Percentiles rank a stretch among this genome's conserved stretches.
Conservation (phyloP, 1,284 basidiomycete genomes). For the Puccinia novopanici region DNA sequence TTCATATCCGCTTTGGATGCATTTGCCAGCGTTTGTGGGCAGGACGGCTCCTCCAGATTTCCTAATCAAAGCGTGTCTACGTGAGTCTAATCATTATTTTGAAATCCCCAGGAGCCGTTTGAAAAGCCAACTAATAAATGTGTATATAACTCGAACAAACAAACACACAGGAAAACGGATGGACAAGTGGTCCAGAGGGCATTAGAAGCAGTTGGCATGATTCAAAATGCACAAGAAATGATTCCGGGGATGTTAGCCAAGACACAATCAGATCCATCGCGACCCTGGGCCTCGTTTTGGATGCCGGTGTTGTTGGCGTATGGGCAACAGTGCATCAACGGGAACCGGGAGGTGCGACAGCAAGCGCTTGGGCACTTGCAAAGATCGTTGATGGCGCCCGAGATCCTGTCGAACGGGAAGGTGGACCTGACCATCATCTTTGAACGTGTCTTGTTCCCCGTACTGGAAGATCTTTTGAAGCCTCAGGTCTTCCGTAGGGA, state of each 20-base stretch:
- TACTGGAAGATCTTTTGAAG: constrained; percentile 86
- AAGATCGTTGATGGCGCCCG: constrained; percentile 78
- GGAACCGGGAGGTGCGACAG: constrained; percentile 80
- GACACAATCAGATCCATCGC: constrained; percentile 51
- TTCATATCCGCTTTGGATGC: constrained; percentile 81
- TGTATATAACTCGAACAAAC: not conserved
- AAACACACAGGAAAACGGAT: constrained; percentile 57
- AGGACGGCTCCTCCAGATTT: constrained; percentile 32
- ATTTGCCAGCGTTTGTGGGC: constrained; percentile 68
- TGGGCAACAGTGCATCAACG: constrained; percentile 80
- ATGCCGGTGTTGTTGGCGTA: constrained; percentile 77
- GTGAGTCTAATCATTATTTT: not conserved
- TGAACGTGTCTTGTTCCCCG: constrained; percentile 84
- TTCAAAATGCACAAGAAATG: constrained; percentile 60
- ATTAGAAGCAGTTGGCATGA: constrained; percentile 75
- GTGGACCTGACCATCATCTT: constrained; percentile 78
- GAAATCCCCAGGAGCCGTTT: not conserved
- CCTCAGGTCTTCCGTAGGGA: constrained; percentile 78
- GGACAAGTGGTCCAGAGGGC: constrained; percentile 78
- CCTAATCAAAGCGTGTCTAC: constrained; percentile 12
- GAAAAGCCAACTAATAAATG: constrained; percentile 7
- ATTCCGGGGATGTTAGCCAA: constrained; percentile 55
- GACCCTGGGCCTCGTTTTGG: constrained; percentile 80
- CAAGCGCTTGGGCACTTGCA: constrained; percentile 81
- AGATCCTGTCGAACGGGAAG: constrained; percentile 67